These are phyloP conservation scores for Scheffersomyces insectosa DNA, from an alignment of 1,139 yeast species.

Conservation along the genomic window DNA sequence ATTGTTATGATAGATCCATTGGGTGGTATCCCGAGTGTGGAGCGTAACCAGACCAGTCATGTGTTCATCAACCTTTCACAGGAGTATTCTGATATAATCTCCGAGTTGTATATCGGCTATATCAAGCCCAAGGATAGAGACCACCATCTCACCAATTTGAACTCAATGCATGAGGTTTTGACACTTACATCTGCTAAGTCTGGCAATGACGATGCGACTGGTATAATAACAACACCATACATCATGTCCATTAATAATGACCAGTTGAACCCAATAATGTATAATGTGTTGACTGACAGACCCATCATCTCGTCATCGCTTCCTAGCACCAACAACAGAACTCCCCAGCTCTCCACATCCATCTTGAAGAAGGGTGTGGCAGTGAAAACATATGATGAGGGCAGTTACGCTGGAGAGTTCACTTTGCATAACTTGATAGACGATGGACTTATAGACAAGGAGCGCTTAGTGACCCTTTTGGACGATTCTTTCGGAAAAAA, in stretches of 20 bases:
- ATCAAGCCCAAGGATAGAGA: conserved; percentile 46
- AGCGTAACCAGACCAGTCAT: conserved; percentile 79
- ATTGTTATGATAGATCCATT: conserved; percentile 72
- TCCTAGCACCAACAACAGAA: conserved; percentile 68
- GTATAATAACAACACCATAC: conserved; percentile 43
- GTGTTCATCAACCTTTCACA: conserved; percentile 84
- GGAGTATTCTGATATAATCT: conserved; percentile 66
- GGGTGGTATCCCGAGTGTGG: conserved; percentile 91
- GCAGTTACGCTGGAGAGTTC: conserved; percentile 32
- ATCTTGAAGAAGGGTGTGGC: conserved; percentile 76
- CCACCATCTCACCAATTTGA: conserved; percentile 55
- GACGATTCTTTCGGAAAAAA: conserved; percentile 78
- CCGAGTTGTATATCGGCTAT: conserved; percentile 61
- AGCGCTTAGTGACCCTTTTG: conserved; percentile 57
- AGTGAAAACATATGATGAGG: conserved; percentile 50
- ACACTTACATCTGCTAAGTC: conserved; percentile 30
- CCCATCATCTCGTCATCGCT: conserved; percentile 91
- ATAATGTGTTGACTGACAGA: conserved; percentile 86
- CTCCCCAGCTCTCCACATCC: conserved; percentile 73
- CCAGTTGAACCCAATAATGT: conserved; percentile 75
- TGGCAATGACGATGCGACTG: conserved; percentile 46
- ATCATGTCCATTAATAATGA: conserved; percentile 46
- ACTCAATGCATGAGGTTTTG: conserved; percentile 50
- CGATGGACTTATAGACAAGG: conserved; percentile 54
- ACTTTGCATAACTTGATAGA: conserved; percentile 45